These are phyloP conservation scores for Gracilaria gracilis DNA, from an alignment of 23 red algal genomes.

Conservation along the genomic window DNA sequence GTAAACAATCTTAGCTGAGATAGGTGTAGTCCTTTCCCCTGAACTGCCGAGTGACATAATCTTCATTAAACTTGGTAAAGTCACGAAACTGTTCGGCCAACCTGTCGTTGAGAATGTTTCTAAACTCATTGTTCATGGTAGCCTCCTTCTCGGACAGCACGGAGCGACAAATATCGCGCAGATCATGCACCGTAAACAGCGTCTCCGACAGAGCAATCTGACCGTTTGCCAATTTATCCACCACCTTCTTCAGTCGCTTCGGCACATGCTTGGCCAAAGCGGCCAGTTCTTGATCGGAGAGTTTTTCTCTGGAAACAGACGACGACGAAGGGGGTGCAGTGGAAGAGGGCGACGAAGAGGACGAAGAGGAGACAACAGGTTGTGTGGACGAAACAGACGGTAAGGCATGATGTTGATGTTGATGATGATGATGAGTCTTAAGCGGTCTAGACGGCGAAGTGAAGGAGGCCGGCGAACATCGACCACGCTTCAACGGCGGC, in stretches of 20 bases:
- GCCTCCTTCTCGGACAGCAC: slow-evolving; percentile 61
- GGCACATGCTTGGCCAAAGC: slow-evolving; percentile 56
- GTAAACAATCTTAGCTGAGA: slow-evolving; percentile 59
- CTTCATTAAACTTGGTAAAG: slow-evolving; percentile 89
- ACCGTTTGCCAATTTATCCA: slow-evolving; percentile 45
- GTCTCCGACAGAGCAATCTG: slow-evolving; percentile 31
- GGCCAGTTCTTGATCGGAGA: slow-evolving; percentile 58
- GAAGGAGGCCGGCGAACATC: slow-evolving; percentile 42
- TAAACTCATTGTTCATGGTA: slow-evolving; percentile 61
- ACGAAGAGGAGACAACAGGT: not conserved
- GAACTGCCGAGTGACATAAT: slow-evolving; percentile 77
- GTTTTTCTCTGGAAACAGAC: not conserved
- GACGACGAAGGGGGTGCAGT: not conserved
- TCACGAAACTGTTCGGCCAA: slow-evolving; percentile 85
- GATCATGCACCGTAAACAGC: slow-evolving; percentile 61
- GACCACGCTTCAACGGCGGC: slow-evolving; percentile 59
- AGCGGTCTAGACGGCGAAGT: slow-evolving; percentile 24
- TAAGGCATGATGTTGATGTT: not conserved
- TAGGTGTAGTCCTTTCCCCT: slow-evolving; percentile 77
- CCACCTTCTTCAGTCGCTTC: slow-evolving; percentile 51
- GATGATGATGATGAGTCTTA: not conserved
- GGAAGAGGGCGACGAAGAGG: no score
- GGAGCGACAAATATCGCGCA: slow-evolving; percentile 43
- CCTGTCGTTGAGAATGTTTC: slow-evolving; percentile 48
- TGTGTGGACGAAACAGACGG: not conserved